Conservation (phyloP, 768 basidiomycete species). For the Galerina marginata region DNA sequence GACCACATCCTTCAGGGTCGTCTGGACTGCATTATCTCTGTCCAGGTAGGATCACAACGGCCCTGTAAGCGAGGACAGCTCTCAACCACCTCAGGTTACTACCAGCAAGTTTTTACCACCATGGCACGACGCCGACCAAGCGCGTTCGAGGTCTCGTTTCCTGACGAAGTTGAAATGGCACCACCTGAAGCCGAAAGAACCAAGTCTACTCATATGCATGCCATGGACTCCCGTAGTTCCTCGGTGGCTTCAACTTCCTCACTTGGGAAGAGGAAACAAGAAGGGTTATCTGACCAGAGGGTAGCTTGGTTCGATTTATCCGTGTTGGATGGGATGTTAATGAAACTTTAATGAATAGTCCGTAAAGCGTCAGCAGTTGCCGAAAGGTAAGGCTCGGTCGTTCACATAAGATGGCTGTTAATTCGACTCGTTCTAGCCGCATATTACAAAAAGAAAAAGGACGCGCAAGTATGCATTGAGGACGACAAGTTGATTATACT, state of each 20-base stretch:
- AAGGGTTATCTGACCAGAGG: constrained; percentile 19
- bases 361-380: constrained; percentile 30
- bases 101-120: too few species aligned
- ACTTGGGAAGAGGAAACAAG: constrained; percentile 27
- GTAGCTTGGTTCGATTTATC: constrained; percentile 17
- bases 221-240: constrained; percentile 8
- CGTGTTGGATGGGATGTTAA: neutral
- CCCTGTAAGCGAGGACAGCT: neutral
- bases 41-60: too few species aligned
- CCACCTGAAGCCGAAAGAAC: constrained; percentile 1
- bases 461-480: constrained; percentile 38
- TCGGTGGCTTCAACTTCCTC: constrained; percentile 21
- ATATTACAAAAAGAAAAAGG: constrained; percentile 39
- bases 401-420: neutral
- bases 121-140: constrained; percentile 47
- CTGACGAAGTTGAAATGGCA: constrained; percentile 36
- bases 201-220: neutral
- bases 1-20: too few species aligned
- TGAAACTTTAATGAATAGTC: constrained; percentile 19
- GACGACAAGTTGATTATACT: constrained; percentile 37
- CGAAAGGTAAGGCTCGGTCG: constrained; percentile 15
- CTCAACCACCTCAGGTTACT: neutral
- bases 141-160: constrained; percentile 62
- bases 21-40: too few species aligned
- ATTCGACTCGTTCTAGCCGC: constrained; percentile 32